Base-by-base conservation (phyloP, 2,329 filamentous ascomycete species). In the Blastomyces silverae region DNA sequence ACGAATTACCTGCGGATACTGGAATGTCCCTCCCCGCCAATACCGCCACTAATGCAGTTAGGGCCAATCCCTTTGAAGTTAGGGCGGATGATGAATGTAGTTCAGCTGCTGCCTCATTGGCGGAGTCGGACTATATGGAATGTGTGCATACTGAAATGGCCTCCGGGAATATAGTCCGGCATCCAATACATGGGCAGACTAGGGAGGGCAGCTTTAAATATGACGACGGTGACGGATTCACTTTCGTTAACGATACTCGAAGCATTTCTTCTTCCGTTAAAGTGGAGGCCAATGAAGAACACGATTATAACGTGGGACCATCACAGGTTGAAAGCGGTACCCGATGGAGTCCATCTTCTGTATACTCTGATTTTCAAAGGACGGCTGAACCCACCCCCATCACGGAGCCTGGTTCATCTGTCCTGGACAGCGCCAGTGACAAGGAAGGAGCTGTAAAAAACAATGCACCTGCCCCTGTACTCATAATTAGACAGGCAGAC, bases 41-140 rank as follows among this genome's bases (percentile, higher is more conserved):
- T 4, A 50, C 25, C 15, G 8, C 11, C 3, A 10, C 25, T 31
- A 31, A 50, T 37, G 8, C 44, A 8, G 15, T 15, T 8, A n/a
- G 28, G 59, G 3, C 59, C 3, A 61, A 50, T n/a, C 44, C 13
- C 4, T 61, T 50, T 34, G 25, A 61, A 50, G 42, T 13, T 34
- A 28, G n/a, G 11, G 11, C 11, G 25, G 62, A 44, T 39, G 52
- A 63, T 13, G 34, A 20, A 17, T 63, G 37, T 44, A 63, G 62
- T n/a, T 48, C 52, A 15, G 53, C 34, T 8, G 80, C 90, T 25
- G 90, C 88, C 2, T 89, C 89, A 39, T 72, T 78, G 71, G 69
- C 80, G 67, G 73, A 75, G 42, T 74, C 73, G 3, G 73, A 79
- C 55, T 68, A 69, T 31, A 70, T 69, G 28, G 69, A 74, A 37